These are phyloP conservation scores for Malus sylvestris DNA, from an alignment of 306 rosid species.

Conservation along the genomic window DNA sequence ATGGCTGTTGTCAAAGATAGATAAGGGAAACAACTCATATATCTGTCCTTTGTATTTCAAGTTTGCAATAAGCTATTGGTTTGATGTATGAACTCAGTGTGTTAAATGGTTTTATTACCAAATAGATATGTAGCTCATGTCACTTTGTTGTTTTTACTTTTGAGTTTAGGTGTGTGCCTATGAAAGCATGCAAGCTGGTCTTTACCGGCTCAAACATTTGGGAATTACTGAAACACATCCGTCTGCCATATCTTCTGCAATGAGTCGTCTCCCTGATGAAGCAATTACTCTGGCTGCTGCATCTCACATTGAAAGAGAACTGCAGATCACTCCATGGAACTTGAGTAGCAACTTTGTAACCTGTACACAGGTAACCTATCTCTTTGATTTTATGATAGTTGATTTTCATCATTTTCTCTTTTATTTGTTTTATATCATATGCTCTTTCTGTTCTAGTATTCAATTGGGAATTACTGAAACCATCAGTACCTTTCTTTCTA, in stretches of 20 bases:
- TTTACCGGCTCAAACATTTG: constrained; percentile 86
- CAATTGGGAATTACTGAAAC: not conserved
- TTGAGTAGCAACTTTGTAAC: constrained; percentile 92
- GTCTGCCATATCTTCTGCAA: constrained; percentile 76
- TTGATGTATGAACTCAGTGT: not conserved
- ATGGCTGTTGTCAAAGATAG: too few relatives aligned
- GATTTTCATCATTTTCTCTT: not conserved
- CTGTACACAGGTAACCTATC: constrained; percentile 77
- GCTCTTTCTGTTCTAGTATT: not conserved
- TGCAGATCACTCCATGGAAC: constrained; percentile 98
- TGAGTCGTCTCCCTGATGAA: constrained; percentile 93
- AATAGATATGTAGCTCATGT: not conserved
- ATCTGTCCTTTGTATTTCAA: not conserved
- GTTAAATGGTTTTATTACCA: not conserved
- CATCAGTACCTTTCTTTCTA: not conserved
- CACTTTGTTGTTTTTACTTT: not conserved
- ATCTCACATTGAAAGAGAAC: constrained; percentile 92
- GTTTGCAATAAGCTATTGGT: too few relatives aligned
- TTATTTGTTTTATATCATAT: not conserved
- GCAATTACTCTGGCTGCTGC: constrained; percentile 97
- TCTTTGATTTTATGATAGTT: not conserved
- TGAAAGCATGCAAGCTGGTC: constrained; percentile 99
- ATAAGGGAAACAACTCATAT: not conserved
- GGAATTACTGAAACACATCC: constrained; percentile 86
- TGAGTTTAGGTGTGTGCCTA: constrained; percentile 74